Conservation (phyloP, 306 rosid genomes). For the Fragaria vesca region DNA sequence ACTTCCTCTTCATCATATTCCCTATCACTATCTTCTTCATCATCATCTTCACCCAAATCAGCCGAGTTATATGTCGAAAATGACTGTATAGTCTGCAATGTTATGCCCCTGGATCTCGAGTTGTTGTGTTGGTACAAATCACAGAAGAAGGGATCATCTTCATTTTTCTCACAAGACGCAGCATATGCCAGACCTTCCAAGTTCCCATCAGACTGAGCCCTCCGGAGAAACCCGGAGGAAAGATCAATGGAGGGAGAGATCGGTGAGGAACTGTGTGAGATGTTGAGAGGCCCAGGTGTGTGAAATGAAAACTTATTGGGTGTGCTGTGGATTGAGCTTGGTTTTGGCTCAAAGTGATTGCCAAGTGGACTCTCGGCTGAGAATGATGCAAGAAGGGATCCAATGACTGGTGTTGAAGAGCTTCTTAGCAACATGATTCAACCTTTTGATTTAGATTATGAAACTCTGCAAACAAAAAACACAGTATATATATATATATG, state of each 20-base stretch:
- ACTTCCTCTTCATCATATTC: slow-evolving; percentile 34
- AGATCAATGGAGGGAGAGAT: slow-evolving; percentile 64
- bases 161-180: slow-evolving; percentile 34
- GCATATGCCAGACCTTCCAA: slow-evolving; percentile 49
- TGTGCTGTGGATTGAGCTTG: slow-evolving; percentile 32
- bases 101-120: slow-evolving; percentile 30
- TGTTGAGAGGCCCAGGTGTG: slow-evolving; percentile 35
- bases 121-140: slow-evolving; percentile 24
- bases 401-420: slow-evolving; percentile 88
- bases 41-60: slow-evolving; percentile 43
- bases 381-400: slow-evolving; percentile 62
- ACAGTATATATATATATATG: neutral
- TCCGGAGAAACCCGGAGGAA: slow-evolving; percentile 55
- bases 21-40: slow-evolving; percentile 40
- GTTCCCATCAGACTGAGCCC: slow-evolving; percentile 86
- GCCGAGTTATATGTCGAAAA: slow-evolving; percentile 24
- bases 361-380: slow-evolving; percentile 44
- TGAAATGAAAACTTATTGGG: slow-evolving; percentile 37
- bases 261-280: slow-evolving; percentile 68
- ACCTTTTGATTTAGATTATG: neutral
- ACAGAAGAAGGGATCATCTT: slow-evolving; percentile 34
- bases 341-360: slow-evolving; percentile 39
- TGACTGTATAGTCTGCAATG: slow-evolving; percentile 63
- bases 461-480: slow-evolving; percentile 16
- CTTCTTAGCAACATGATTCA: slow-evolving; percentile 72